Evolutionary conservation across 2,329 filamentous ascomycete species (phyloP).

Genomic region (Aschersonia sp.): DNA sequence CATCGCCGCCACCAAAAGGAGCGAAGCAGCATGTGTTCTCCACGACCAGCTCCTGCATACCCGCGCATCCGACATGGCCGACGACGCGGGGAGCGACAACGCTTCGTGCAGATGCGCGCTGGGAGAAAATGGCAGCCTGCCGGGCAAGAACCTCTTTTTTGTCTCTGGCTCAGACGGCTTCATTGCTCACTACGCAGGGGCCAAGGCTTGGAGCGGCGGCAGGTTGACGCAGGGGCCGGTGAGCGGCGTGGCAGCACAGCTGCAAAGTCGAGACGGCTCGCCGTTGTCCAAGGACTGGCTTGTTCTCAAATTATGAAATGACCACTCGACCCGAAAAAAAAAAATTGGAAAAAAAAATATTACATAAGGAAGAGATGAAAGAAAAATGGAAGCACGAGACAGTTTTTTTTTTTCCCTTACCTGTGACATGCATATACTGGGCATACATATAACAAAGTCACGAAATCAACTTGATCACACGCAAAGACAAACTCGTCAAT

Average conservation of each 20-base stretch:
- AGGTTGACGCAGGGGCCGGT: conserved; percentile 62
- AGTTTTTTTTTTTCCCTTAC: no score
- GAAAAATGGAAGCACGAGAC: background rate
- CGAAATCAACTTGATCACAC: no score
- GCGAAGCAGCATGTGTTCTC: conserved; percentile 10
- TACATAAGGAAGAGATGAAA: background rate
- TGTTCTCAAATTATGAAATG: conserved; percentile 31
- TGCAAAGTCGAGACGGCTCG: conserved; percentile 32
- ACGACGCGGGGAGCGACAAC: background rate
- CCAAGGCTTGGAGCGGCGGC: conserved; percentile 62
- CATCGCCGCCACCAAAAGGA: background rate
- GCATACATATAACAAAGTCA: no score
- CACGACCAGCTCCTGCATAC: conserved; percentile 17
- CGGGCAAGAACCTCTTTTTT: conserved; percentile 53
- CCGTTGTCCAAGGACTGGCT: conserved; percentile 28
- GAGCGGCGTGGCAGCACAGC: conserved; percentile 47
- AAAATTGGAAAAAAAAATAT: background rate
- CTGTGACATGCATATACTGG: no score
- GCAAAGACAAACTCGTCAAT: no score
- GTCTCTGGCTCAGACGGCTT: conserved; percentile 90
- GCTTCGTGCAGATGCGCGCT: conserved; percentile 12
- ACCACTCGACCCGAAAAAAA: background rate
- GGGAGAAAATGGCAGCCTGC: conserved; percentile 3
- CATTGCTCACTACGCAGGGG: conserved; percentile 62
- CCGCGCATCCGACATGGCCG: conserved; percentile 10